Base-by-base conservation (phyloP, 768 basidiomycete species). In the Leccinum variicolor region DNA sequence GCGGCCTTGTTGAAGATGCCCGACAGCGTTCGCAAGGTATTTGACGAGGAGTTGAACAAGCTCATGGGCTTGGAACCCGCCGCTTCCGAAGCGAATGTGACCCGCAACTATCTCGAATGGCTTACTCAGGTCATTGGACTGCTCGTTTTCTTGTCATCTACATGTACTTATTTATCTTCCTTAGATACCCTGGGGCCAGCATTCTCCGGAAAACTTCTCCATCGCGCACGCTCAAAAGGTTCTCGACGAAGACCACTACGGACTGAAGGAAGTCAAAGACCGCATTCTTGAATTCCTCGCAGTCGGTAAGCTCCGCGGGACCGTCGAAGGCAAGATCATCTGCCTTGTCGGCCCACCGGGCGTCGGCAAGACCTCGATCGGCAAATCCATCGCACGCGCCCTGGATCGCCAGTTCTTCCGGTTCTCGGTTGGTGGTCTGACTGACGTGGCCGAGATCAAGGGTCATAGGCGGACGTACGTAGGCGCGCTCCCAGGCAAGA, bases 361-460 rank as follows among this genome's bases (percentile, higher is more conserved):
- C 69, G 97, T 99, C 4, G 96, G 96, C 41, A 98, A 98, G 78
- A 98, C 96, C 4, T 89, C 86, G 55, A 97, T 98, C 45, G 96
- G 95, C 50, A 95, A 95, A 78, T 91, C 88, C 3, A 97, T 99
- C 52, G 89, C 97, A 0, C 82, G 94, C 15, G 95, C 96, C 4
- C 77, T 99, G 23, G 86, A 89, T 26, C 76, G 96, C 58, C 87
- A 93, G 70, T 98, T 98, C 77, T 98, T 95, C 84, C 82, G 94
- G 50, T 97, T 99, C 76, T 93, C 90, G 9, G 96, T 98, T 4
- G 96, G 97, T 61, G 96, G 97, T 14, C 74, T 99, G 69, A 93
- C 93, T 49, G 97, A 99, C 71, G 94, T 98, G 1, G 97, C 97
- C 55, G 97, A 98, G 81, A 98, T 99, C 68, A 98, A 98, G 75